Base-by-base conservation (phyloP, 1,284 basidiomycete species). In the Acaromyces ingoldii region DNA sequence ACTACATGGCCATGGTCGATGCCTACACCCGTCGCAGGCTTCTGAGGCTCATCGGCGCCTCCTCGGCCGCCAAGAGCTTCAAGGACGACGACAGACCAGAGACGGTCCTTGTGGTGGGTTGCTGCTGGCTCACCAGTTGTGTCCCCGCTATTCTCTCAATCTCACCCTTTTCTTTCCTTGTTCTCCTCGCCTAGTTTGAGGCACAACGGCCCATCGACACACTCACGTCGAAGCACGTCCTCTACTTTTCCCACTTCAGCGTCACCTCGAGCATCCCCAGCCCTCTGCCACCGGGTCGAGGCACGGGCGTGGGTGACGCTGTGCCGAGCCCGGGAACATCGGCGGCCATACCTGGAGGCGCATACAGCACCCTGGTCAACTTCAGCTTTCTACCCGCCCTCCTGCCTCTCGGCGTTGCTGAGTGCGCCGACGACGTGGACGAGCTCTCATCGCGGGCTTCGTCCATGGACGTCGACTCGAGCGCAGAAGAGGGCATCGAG, bases 151-250 rank as follows among this genome's bases (percentile, higher is more conserved):
- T n/a, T 10, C 42, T 25, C 22, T 10, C 31, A 13, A 6, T 45
- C 31, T 11, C 9, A 17, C 31, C 31, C n/a, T 22, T 10, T 28
- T 6, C 31, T 33, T 6, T 17, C 42, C 9, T 29, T 51, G 56
- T 19, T n/a, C 26, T 6, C 22, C 30, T 19, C 51, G 4, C 47
- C n/a, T 60, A 66, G 34, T 68, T 68, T 28, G 63, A 65, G 31
- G 65, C 65, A 0, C 63, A 66, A n/a, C 39, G 65, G 3, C 65
- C 65, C 11, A 68, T 68, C 37, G 65, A 68, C 24, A 68, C 65
- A 1, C 49, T 68, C 11, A 67, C 62, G 6, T 56, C 62, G n/a
- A 68, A 68, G 36, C 65, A 68, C 22, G 47, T 37, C 1, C 50
- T 68, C 38, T 53, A 56, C 9, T 68, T 68, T 33, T 60, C 59